These are phyloP conservation scores for Ophiostoma quercus DNA, from an alignment of 2,329 filamentous ascomycete genomes.

Conservation along the genomic window DNA sequence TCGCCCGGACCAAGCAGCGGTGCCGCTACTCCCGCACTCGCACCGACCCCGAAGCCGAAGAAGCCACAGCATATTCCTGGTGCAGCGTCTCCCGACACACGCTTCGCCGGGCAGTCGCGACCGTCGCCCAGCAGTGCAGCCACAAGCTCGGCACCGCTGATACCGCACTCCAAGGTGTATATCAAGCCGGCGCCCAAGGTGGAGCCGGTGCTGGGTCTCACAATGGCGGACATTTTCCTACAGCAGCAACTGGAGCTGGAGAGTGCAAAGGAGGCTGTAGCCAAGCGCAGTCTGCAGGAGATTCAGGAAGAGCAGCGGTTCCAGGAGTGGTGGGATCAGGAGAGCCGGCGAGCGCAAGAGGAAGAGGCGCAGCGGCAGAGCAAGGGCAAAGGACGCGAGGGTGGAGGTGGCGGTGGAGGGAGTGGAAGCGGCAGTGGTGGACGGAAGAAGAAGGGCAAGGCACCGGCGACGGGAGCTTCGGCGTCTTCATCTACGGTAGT, in stretches of 20 bases:
- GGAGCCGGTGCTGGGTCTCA: constrained; percentile 57
- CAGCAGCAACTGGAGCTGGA: constrained; percentile 83
- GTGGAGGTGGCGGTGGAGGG: constrained; percentile 17
- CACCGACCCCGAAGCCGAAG: constrained; percentile 30
- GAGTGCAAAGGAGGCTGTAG: constrained; percentile 72
- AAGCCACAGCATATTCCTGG: constrained; percentile 38
- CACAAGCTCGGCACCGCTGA: constrained; percentile 36
- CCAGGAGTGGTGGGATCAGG: constrained; percentile 92
- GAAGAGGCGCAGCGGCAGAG: constrained; percentile 46
- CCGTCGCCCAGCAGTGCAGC: constrained; percentile 31
- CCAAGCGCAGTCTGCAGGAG: constrained; percentile 84
- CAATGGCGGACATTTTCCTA: constrained; percentile 81
- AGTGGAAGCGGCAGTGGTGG: constrained; percentile 6
- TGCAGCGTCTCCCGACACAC: constrained; percentile 57
- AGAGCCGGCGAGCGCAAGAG: constrained; percentile 66
- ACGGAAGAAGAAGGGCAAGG: constrained; percentile 13
- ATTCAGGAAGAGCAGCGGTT: constrained; percentile 97
- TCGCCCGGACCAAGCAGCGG: constrained; percentile 5
- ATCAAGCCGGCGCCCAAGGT: constrained; percentile 53
- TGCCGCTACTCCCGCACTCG: constrained; percentile 20
- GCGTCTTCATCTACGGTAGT: too few species aligned
- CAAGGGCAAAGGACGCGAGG: constrained; percentile 30
- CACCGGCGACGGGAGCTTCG: neutral
- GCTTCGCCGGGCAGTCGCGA: constrained; percentile 54
- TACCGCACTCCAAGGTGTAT: constrained; percentile 59